Conservation (phyloP, 2,329 filamentous ascomycete genomes). For the Teratosphaeria nubilosa region DNA sequence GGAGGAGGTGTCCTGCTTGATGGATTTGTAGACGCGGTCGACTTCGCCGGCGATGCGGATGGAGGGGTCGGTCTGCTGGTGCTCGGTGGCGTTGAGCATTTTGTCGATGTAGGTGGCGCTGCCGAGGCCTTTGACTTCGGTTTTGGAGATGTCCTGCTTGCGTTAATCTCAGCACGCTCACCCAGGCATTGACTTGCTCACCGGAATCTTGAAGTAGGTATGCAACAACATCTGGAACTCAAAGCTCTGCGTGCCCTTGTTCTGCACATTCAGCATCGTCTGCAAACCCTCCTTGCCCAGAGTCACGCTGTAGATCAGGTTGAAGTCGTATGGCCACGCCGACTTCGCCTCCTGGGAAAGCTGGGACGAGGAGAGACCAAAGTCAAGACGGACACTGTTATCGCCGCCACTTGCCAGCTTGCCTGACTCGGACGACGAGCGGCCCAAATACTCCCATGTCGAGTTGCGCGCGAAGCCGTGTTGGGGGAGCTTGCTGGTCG, state of each 20-base stretch:
- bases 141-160: conserved; percentile 63
- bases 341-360: conserved; percentile 58
- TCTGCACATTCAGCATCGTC: conserved; percentile 78
- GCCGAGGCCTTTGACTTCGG: conserved; percentile 65
- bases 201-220: conserved; percentile 70
- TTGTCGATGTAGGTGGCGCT: conserved; percentile 74
- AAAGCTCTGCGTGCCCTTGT: conserved; percentile 71
- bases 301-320: conserved; percentile 86
- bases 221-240: conserved; percentile 90
- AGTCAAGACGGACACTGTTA: conserved; percentile 82
- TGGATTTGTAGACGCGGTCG: conserved; percentile 73
- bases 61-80: conserved; percentile 54
- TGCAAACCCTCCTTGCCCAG: conserved; percentile 63
- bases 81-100: conserved; percentile 52
- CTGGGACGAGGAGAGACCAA: conserved; percentile 69
- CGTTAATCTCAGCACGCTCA: conserved; percentile 4
- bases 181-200: conserved; percentile 43
- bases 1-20: conserved; percentile 52
- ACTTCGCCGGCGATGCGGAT: conserved; percentile 68
- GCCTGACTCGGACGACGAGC: conserved; percentile 57
- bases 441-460: conserved; percentile 89
- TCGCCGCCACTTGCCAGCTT: conserved; percentile 38
- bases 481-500: conserved; percentile 73
- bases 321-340: conserved; percentile 80
- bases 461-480: conserved; percentile 90